Conservation (phyloP, 768 basidiomycete species). For the Multifurca ochricompacta region DNA sequence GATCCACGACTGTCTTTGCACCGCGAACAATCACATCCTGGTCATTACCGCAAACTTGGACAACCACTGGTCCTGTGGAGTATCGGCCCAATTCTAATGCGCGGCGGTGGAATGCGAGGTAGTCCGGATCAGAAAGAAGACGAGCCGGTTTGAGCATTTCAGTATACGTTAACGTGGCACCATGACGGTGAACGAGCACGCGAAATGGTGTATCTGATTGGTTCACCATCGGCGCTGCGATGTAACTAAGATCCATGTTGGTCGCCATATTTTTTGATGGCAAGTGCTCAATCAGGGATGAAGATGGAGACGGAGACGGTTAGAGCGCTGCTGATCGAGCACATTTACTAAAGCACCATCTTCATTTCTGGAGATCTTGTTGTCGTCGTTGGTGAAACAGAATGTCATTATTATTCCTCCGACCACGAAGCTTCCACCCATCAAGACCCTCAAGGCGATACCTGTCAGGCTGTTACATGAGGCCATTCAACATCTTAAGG, state of each 20-base stretch:
- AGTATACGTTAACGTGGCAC: constrained; percentile 62
- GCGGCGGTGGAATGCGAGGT: constrained; percentile 53
- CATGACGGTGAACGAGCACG: constrained; percentile 49
- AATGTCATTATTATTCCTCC: not conserved
- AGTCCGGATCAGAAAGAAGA: constrained; percentile 55
- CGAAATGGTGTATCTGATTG: constrained; percentile 76
- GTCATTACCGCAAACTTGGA: constrained; percentile 69
- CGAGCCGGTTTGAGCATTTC: constrained; percentile 67
- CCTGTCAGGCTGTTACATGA: constrained; percentile 28
- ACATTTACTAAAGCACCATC: too few relatives aligned
- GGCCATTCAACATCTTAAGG: constrained; percentile 42
- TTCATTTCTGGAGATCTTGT: not conserved
- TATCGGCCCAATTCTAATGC: constrained; percentile 38
- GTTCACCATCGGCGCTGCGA: constrained; percentile 73
- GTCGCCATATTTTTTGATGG: not conserved
- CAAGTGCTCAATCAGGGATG: too few relatives aligned
- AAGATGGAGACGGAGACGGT: too few relatives aligned
- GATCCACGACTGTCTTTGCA: constrained; percentile 47
- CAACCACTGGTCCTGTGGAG: constrained; percentile 44
- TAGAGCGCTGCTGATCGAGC: not conserved
- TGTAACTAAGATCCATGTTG: constrained; percentile 27
- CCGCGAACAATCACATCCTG: constrained; percentile 53
- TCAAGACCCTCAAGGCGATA: not conserved
- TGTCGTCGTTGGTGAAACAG: not conserved
- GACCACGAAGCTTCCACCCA: constrained; percentile 8